Conservation (phyloP, 2,329 filamentous ascomycete species). For the Rutstroemia sp. region DNA sequence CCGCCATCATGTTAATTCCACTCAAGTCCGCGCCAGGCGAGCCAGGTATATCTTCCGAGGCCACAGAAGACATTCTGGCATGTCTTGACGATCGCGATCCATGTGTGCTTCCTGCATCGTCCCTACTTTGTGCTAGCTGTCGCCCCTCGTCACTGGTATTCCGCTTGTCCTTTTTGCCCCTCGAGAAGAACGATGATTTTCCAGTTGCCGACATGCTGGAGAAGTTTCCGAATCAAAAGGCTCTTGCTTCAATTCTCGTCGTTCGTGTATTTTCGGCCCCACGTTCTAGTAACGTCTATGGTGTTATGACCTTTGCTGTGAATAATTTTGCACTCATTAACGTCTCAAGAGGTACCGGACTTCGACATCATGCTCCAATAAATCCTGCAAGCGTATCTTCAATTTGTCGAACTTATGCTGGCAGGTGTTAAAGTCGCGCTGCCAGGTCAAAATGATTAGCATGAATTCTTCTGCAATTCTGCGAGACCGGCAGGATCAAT, state of each 20-base stretch:
- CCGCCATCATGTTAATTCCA: slow-evolving; percentile 67
- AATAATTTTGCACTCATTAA: slow-evolving; percentile 20
- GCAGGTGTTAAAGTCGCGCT: slow-evolving; percentile 10
- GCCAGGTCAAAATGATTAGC: slow-evolving; percentile 17
- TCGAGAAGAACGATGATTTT: slow-evolving; percentile 70
- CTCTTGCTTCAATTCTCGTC: slow-evolving; percentile 15
- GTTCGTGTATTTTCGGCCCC: slow-evolving; percentile 13
- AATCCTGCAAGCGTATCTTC: neutral
- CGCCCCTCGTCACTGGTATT: slow-evolving; percentile 51
- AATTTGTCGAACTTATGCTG: neutral
- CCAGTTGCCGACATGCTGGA: slow-evolving; percentile 2
- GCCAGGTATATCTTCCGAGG: slow-evolving; percentile 62
- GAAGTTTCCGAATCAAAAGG: neutral
- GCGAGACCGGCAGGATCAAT: neutral
- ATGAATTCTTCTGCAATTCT: slow-evolving; percentile 7
- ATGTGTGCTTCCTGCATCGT: slow-evolving; percentile 52
- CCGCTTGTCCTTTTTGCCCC: slow-evolving; percentile 71
- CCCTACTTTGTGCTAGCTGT: slow-evolving; percentile 44
- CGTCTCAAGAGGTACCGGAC: slow-evolving; percentile 19
- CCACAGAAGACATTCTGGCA: slow-evolving; percentile 62
- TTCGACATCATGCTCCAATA: slow-evolving; percentile 22
- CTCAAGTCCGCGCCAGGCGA: slow-evolving; percentile 52
- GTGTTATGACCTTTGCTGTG: slow-evolving; percentile 18
- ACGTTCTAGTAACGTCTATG: slow-evolving; percentile 9
- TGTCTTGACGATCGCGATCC: slow-evolving; percentile 69